These are phyloP conservation scores for Malus sylvestris DNA, from an alignment of 306 rosid genomes.

Conservation along the genomic window DNA sequence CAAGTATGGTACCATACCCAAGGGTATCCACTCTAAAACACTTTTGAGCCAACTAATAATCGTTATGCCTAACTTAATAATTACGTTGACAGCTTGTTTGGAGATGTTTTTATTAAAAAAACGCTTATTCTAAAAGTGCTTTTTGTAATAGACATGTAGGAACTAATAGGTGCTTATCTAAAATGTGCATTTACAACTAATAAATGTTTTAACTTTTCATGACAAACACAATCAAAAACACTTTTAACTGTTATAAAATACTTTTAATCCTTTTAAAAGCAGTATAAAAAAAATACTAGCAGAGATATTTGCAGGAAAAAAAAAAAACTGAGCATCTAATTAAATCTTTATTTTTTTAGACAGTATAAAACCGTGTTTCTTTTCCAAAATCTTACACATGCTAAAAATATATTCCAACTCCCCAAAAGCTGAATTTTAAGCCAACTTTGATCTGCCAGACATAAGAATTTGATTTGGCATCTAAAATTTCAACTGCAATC, in stretches of 20 bases:
- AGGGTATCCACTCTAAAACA: not conserved
- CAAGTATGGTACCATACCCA: too few relatives aligned
- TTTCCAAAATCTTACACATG: not conserved
- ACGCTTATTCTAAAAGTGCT: too few relatives aligned
- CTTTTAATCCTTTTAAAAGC: too few relatives aligned
- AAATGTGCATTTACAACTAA: too few relatives aligned
- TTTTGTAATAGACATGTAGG: not conserved
- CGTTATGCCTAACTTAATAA: not conserved
- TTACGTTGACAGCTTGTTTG: not conserved
- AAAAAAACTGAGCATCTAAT: not conserved
- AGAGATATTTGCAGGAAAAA: not conserved
- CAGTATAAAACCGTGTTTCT: not conserved
- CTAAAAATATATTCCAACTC: not conserved
- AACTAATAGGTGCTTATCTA: not conserved
- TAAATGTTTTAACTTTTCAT: too few relatives aligned
- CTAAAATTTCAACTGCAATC: slow-evolving; percentile 5
- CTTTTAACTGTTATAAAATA: too few relatives aligned
- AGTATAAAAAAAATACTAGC: not conserved
- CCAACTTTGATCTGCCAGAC: slow-evolving; percentile 7
- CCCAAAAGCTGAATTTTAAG: slow-evolving; percentile 2
- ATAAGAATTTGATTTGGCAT: slow-evolving; percentile 4
- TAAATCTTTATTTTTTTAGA: not conserved
- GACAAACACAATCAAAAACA: too few relatives aligned
- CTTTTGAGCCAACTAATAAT: not conserved
- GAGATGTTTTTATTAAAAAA: too few relatives aligned